phyloP scores from a whole-genome alignment of 2,329 filamentous ascomycete genomes.

The Whalleya microplaca region DNA sequence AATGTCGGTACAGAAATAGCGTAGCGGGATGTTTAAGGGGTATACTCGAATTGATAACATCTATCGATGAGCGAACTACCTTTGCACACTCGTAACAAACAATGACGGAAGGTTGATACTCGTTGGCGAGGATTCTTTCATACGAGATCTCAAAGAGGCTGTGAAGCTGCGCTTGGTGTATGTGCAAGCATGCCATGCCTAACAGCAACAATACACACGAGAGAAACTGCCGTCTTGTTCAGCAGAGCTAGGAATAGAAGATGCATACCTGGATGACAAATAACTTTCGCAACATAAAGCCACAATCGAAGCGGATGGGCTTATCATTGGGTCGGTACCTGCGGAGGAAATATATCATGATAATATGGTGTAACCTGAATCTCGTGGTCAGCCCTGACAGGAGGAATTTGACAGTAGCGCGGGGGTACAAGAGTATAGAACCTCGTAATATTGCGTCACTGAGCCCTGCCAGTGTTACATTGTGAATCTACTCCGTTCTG shows the following conservation, averaged over 20 bases:
- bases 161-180: slow-evolving; percentile 38
- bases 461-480: neutral
- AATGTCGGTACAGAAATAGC: slow-evolving; percentile 48
- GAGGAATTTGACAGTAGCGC: slow-evolving; percentile 19
- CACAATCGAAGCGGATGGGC: slow-evolving; percentile 19
- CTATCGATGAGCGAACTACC: slow-evolving; percentile 41
- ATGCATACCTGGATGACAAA: slow-evolving; percentile 43
- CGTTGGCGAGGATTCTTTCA: slow-evolving; percentile 24
- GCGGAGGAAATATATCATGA: slow-evolving; percentile 18
- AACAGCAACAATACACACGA: slow-evolving; percentile 27
- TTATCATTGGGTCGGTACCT: slow-evolving; percentile 29
- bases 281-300: slow-evolving; percentile 33
- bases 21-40: slow-evolving; percentile 47
- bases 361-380: slow-evolving; percentile 12
- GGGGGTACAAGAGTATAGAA: slow-evolving; percentile 14
- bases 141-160: slow-evolving; percentile 28
- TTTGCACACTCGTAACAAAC: neutral
- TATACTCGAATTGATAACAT: slow-evolving; percentile 53
- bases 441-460: slow-evolving; percentile 6
- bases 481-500: neutral
- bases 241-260: slow-evolving; percentile 2
- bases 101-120: slow-evolving; percentile 16
- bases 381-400: slow-evolving; percentile 20
- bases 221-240: slow-evolving; percentile 33
- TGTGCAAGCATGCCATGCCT: slow-evolving; percentile 22